These are phyloP conservation scores for Pseudonitzschia multistriata DNA, from an alignment of 108 stramenopile species.

Conservation along the genomic window DNA sequence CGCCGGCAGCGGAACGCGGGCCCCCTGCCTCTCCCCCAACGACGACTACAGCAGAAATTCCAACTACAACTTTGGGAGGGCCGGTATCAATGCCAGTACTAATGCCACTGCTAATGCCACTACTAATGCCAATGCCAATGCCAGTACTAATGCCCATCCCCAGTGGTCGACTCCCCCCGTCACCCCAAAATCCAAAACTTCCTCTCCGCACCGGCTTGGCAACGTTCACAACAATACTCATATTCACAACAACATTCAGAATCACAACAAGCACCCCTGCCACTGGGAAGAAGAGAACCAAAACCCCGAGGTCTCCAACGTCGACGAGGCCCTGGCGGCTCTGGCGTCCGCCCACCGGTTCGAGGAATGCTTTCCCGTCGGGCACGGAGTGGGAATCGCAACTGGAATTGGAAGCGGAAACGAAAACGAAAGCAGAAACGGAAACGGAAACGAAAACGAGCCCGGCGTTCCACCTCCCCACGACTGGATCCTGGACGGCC, in stretches of 20 bases:
- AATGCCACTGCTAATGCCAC: too few relatives aligned
- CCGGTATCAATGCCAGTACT: too few relatives aligned
- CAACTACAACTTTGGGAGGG: too few relatives aligned
- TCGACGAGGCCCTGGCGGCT: constrained; percentile 1
- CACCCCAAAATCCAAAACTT: neutral
- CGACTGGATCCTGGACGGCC: constrained; percentile 25
- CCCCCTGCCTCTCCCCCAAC: too few relatives aligned
- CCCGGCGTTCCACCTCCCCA: neutral
- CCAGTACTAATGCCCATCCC: neutral
- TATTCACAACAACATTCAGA: neutral
- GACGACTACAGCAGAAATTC: too few relatives aligned
- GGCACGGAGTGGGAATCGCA: neutral
- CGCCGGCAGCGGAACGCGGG: too few relatives aligned
- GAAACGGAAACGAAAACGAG: neutral
- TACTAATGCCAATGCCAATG: too few relatives aligned
- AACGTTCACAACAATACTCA: neutral
- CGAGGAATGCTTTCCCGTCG: neutral
- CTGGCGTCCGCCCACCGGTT: neutral
- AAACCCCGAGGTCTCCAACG: too few relatives aligned
- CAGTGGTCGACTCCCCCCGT: too few relatives aligned
- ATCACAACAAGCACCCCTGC: neutral
- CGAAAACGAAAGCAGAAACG: neutral
- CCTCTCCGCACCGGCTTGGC: neutral
- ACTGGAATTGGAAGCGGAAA: neutral
- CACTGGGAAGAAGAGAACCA: too few relatives aligned